Evolutionary conservation across 176 grass and related monocot species (phyloP), one percentile per base, ranked within the genome.

Genomic region (Aegilops speltoides): DNA sequence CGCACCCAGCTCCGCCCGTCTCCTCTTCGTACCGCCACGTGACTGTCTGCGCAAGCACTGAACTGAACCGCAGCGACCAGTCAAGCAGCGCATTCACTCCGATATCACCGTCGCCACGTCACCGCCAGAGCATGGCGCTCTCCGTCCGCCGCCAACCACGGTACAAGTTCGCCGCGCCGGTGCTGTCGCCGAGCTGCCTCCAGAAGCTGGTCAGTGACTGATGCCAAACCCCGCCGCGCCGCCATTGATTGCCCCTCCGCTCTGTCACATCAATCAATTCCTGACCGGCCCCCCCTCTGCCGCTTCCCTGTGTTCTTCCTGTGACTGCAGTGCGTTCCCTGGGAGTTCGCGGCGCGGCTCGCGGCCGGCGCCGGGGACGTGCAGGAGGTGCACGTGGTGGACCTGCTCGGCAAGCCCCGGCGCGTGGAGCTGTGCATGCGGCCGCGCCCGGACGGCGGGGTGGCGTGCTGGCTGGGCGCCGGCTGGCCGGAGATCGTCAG

Each of bases 381-480:
- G 64, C 6, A 37, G 14, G 68, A 59, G 19, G 71, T 82, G 50
- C 37, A 77, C 63, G 36, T 86, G 69, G 40, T 90, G 15, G 46
- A 72, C 79, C 88, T 63, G 78, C 3, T 86, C 71, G 88, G 88
- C 64, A 86, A 82, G 88, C n/a, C 77, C 70, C 71, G 79, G 52
- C 88, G 64, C 63, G 64, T 28, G 84, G 88, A 78, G 62, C 50
- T 90, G 20, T 13, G 46, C 63, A 22, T 9, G 54, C 54, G 54
- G 2, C 7, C 17, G 19, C 46, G 79, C 61, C 24, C 29, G 52
- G 45, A 32, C 19, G 52, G 46, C n/a, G 45, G 29, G n/a, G 69
- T 4, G 79, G 17, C 45, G 36, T 82, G 71, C 46, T 77, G 74
- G 83, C 60, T 86, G 28, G 84, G 22, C 54, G 17, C 36, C 54